Evolutionary conservation across 805 yeast species (phyloP).

Genomic region (Wickerhamomyces silvicola): DNA sequence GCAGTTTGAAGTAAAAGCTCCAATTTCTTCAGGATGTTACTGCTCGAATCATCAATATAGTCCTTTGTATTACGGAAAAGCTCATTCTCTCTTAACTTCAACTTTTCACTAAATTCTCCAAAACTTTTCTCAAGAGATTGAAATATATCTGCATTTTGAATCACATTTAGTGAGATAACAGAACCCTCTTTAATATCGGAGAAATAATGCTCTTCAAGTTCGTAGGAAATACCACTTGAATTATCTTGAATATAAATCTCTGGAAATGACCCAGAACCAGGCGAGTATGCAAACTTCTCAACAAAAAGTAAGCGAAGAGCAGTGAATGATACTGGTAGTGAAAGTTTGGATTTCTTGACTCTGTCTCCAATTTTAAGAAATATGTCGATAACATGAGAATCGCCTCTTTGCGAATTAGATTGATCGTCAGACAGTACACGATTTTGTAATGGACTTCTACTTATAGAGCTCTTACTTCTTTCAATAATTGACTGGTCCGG

Average conservation of each 20-base stretch:
- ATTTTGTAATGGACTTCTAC: constrained; percentile 9
- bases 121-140: constrained; percentile 12
- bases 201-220: constrained; percentile 66
- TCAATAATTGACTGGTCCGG: constrained; percentile 19
- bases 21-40: constrained; percentile 11
- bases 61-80: constrained; percentile 14
- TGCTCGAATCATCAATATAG: constrained; percentile 21
- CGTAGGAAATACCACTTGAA: constrained; percentile 57
- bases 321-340: constrained; percentile 28
- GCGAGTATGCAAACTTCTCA: constrained; percentile 81
- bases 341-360: constrained; percentile 44
- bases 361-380: constrained; percentile 46
- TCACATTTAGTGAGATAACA: constrained; percentile 52
- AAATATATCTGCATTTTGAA: constrained; percentile 22
- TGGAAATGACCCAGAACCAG: constrained; percentile 67
- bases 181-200: constrained; percentile 53
- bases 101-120: constrained; percentile 12
- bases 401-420: background rate
- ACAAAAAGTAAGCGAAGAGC: constrained; percentile 67
- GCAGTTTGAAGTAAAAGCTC: constrained; percentile 10
- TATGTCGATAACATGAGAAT: constrained; percentile 17
- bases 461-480: constrained; percentile 8
- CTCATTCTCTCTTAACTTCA: constrained; percentile 9
- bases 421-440: background rate
- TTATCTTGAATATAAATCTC: constrained; percentile 68